phyloP scores from a whole-genome alignment of 495 filamentous ascomycete species.

The Apiosordaria backusii region DNA sequence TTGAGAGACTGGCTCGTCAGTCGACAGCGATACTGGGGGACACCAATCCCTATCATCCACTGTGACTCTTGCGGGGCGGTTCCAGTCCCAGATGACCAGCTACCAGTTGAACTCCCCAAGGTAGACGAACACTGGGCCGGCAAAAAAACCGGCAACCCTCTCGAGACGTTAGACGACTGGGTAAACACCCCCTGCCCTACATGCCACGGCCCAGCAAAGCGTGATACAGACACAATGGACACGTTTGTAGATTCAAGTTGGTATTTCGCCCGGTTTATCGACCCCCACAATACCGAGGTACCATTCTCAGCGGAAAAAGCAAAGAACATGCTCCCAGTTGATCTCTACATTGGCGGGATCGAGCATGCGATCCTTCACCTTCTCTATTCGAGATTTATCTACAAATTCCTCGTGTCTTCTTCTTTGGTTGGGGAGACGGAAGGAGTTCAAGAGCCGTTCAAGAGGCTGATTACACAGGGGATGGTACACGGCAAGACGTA shows the following conservation, averaged over 20 bases:
- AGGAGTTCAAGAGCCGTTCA: slow-evolving; percentile 64
- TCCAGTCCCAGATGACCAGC: slow-evolving; percentile 68
- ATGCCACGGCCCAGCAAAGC: slow-evolving; percentile 64
- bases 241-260: slow-evolving; percentile 93
- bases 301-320: slow-evolving; percentile 59
- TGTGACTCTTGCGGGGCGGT: slow-evolving; percentile 73
- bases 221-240: slow-evolving; percentile 94
- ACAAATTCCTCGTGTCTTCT: slow-evolving; percentile 72
- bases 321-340: slow-evolving; percentile 61
- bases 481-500: slow-evolving; percentile 92
- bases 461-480: slow-evolving; percentile 74
- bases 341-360: slow-evolving; percentile 82
- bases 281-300: slow-evolving; percentile 57
- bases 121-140: slow-evolving; percentile 64
- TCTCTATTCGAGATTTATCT: slow-evolving; percentile 87
- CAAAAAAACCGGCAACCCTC: slow-evolving; percentile 70
- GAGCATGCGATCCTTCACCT: slow-evolving; percentile 90
- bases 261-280: slow-evolving; percentile 81
- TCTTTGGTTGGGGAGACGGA: slow-evolving; percentile 27
- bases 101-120: slow-evolving; percentile 73
- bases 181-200: slow-evolving; percentile 71
- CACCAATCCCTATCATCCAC: slow-evolving; percentile 86
- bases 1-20: slow-evolving; percentile 86
- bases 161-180: slow-evolving; percentile 70
- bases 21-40: slow-evolving; percentile 85